phyloP scores from a whole-genome alignment of 768 basidiomycete species.

The Pleurotus citrinopileatus region DNA sequence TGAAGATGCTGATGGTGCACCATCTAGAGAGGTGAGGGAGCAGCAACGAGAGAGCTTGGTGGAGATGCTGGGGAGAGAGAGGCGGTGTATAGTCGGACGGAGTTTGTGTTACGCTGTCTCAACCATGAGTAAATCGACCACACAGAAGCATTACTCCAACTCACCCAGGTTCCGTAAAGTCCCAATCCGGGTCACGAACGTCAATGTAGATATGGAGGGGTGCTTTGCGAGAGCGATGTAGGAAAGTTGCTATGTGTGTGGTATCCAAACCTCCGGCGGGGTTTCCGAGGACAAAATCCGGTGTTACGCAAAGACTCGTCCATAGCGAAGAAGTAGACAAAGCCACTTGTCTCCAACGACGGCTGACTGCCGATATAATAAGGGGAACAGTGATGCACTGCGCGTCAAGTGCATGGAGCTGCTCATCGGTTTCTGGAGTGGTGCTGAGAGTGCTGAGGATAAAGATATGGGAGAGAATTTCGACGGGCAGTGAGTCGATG shows the following conservation, averaged over 20 bases:
- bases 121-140: conserved; percentile 1
- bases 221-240: conserved; percentile 44
- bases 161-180: conserved; percentile 51
- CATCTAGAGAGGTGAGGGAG: conserved; percentile 50
- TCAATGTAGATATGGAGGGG: conserved; percentile 58
- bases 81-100: conserved; percentile 30
- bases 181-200: conserved; percentile 57
- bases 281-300: conserved; percentile 17
- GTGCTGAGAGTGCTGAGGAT: conserved; percentile 36
- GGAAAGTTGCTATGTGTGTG: conserved; percentile 35
- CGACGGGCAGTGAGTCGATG: conserved; percentile 47
- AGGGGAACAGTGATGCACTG: conserved; percentile 44
- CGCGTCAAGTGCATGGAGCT: conserved; percentile 30
- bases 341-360: conserved; percentile 51
- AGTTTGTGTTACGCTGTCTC: conserved; percentile 20
- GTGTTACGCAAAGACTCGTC: conserved; percentile 51
- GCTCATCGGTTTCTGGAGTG: conserved; percentile 18
- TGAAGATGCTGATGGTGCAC: conserved; percentile 50
- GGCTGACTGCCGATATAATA: conserved; percentile 44
- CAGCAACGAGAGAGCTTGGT: conserved; percentile 41
- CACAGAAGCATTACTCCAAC: conserved; percentile 17
- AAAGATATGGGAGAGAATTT: conserved; percentile 58
- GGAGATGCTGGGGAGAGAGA: conserved; percentile 44
- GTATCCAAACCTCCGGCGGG: conserved; percentile 26
- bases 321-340: conserved; percentile 48